phyloP scores from a whole-genome alignment of 768 basidiomycete genomes.

The Cantharellus cinnabarinus region DNA sequence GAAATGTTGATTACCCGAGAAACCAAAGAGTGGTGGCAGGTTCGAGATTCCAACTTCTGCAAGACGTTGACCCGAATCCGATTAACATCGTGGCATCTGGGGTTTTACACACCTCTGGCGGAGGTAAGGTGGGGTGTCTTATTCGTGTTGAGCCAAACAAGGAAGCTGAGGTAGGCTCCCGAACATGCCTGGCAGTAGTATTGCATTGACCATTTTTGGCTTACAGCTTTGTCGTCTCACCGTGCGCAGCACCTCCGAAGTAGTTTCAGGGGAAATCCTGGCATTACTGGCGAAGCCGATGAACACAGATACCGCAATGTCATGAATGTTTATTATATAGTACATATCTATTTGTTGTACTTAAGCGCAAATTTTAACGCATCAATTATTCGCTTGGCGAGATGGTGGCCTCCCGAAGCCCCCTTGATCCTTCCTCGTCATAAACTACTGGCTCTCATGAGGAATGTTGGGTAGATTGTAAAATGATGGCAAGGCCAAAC shows the following conservation, averaged over 20 bases:
- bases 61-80: conserved; percentile 85
- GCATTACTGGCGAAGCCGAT: conserved; percentile 24
- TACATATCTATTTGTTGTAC: background rate
- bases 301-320: conserved; percentile 2
- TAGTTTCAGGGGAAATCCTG: conserved; percentile 56
- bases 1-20: conserved; percentile 54
- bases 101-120: conserved; percentile 78
- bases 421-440: too few relatives aligned
- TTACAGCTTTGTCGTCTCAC: conserved; percentile 76
- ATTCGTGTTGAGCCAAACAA: conserved; percentile 84
- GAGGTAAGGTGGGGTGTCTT: conserved; percentile 91
- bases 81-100: conserved; percentile 86
- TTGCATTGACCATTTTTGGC: background rate
- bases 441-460: too few relatives aligned
- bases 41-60: conserved; percentile 51
- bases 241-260: conserved; percentile 84
- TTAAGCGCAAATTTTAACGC: background rate
- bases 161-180: conserved; percentile 62
- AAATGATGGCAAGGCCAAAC: background rate
- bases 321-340: background rate
- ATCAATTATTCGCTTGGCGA: background rate
- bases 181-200: background rate
- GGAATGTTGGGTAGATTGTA: background rate
- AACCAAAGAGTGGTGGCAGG: conserved; percentile 64
- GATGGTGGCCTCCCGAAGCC: too few relatives aligned